Percentiles rank a stretch among this genome's conserved stretches.
These are phyloP conservation scores for Penicillium egyptiacum DNA, from an alignment of 495 filamentous ascomycete genomes.

Conservation along the genomic window DNA sequence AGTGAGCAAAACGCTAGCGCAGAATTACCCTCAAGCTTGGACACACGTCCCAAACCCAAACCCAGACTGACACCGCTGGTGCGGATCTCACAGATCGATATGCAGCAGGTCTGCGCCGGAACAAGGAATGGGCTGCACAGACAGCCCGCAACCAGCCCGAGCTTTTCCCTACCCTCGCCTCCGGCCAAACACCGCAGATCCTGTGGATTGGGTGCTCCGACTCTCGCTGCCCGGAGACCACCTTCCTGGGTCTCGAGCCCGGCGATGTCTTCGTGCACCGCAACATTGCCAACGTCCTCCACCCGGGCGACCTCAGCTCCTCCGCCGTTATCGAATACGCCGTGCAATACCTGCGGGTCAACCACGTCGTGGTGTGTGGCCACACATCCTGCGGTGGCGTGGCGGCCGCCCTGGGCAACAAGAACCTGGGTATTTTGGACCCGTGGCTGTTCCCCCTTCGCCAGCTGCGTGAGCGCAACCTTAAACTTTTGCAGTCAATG, in stretches of 20 bases:
- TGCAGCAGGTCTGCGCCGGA: slow-evolving; percentile 41
- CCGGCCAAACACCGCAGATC: slow-evolving; percentile 71
- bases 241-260: slow-evolving; percentile 73
- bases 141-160: slow-evolving; percentile 64
- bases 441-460: slow-evolving; percentile 76
- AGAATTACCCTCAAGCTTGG: not conserved
- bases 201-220: slow-evolving; percentile 95
- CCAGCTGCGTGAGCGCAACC: slow-evolving; percentile 56
- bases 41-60: slow-evolving; percentile 13
- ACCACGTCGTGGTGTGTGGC: slow-evolving; percentile 82
- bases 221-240: slow-evolving; percentile 85
- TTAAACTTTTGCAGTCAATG: slow-evolving; percentile 48
- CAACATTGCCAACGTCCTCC: slow-evolving; percentile 90
- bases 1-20: slow-evolving; percentile 8
- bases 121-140: slow-evolving; percentile 70
- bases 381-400: slow-evolving; percentile 83
- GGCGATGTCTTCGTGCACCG: slow-evolving; percentile 93
- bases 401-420: slow-evolving; percentile 64
- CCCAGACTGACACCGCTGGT: slow-evolving; percentile 21
- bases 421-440: slow-evolving; percentile 74
- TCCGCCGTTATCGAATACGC: slow-evolving; percentile 82
- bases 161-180: slow-evolving; percentile 68
- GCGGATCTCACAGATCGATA: slow-evolving; percentile 31
- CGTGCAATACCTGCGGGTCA: slow-evolving; percentile 70
- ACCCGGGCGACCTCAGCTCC: slow-evolving; percentile 72